Base-by-base conservation (phyloP, 2,329 filamentous ascomycete species). In the Periconia sp. region DNA sequence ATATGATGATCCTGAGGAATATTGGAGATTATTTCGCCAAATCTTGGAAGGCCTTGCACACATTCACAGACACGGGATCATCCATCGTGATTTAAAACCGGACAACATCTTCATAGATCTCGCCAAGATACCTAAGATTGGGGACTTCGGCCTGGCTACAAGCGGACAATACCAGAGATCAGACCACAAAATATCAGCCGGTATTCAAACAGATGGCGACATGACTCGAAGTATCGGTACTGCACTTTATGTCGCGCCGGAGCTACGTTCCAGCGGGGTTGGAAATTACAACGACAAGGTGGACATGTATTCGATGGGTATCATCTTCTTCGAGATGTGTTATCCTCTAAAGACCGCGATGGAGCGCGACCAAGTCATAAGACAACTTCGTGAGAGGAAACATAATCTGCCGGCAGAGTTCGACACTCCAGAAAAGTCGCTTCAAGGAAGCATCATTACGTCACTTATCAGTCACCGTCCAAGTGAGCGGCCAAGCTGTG, bases 261-360 rank as follows among this genome's bases (percentile, higher is more conserved):
- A 99, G 69, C 83, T 99, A 42, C 85, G 88, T 46, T 90, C 89
- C 1, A 81, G 81, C 5, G 85, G 85, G 5, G 81, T 81, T 22
- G 87, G 87, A 3, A 85, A 85, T 48, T 97, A 97, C 66, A 95
- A 89, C 46, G 86, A 89, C 43, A 97, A 96, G 69, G 92, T 97
- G 1, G 94, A 99, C 80, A 97, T 99, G 92, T 99, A 94, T 66
- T 96, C 92, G 0, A 78, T 99, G 29, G 94, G 94, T 0, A 88
- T 99, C 51, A 97, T 99, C 43, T 95, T 99, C 73, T 97, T 96
- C 56, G 94, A 99, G 70, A 99, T 99, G 94, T 95, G 88, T 61
- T 77, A 82, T 53, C 73, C 79, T 3, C 70, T 86, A 31, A 73
- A 74, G 13, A 86, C 84, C 1, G 77, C 73, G 2, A 86, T 85